Evolutionary conservation across 345 rosid species (phyloP).

Genomic region (thale cress (Arabidopsis thaliana)): TAIR10.1 NC_003074.8:6840501-6841000

Average conservation of each 20-base stretch:
- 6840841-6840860: constrained; percentile 68
- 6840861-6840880: constrained; percentile 61
- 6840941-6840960: constrained; percentile 41
- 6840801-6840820: constrained; percentile 38
- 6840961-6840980: constrained; percentile 56
- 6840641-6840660: constrained; percentile 43
- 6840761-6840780: constrained; percentile 58
- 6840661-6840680: constrained; percentile 37
- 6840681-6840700: constrained; percentile 65
- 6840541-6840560: constrained; percentile 43
- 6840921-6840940: constrained; percentile 62
- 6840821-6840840: constrained; percentile 52
- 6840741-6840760: constrained; percentile 38
- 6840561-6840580: constrained; percentile 48
- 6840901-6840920: constrained; percentile 68
- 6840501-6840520: constrained; percentile 34
- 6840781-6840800: constrained; percentile 36
- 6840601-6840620: constrained; percentile 57
- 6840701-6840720: constrained; percentile 61
- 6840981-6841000: constrained; percentile 64
- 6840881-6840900: constrained; percentile 61
- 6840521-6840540: constrained; percentile 36
- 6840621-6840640: constrained; percentile 46
- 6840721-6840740: constrained; percentile 50
- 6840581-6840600: constrained; percentile 66